Evolutionary conservation across 1,139 yeast species (phyloP), one percentile per base, ranked within the genome.

Genomic region (Candida labiduridarum): DNA sequence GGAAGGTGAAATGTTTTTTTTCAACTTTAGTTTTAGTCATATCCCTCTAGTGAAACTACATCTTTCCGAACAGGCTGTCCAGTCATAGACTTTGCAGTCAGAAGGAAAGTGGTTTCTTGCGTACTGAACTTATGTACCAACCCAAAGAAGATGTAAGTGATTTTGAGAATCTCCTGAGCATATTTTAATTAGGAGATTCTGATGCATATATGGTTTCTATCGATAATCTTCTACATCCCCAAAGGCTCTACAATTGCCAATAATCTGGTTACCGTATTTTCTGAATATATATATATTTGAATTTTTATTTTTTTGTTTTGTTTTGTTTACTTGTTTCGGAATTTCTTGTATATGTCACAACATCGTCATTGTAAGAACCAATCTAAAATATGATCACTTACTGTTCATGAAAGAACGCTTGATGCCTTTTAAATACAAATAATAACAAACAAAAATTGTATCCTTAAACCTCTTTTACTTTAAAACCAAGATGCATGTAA

Each of bases 221-320:
- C 29, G 35, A 34, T 10, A 34, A 14, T 7, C 38, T 34, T 16
- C 38, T 14, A 16, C 38, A 16, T 33, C 15, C 9, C 11, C 35
- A 12, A n/a, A 35, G 19, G 39, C 19, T n/a, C 29, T 38, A 38
- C 41, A 38, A 22, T 38, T 36, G 12, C 41, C 27, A 2, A 6
- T 8, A 7, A 5, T 8, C n/a, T 22, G 6, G 9, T 38, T n/a
- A 19, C 16, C 41, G 41, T 38, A 38, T 25, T 38, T 22, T 38
- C 30, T 38, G 41, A 38, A 38, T 38, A 38, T 38, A n/a, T 38
- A 38, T 38, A 38, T 38, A 38, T 38, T 38, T 38, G 41, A 38
- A 22, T 19, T 7, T 22, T 38, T 5, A 18, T 18, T 22, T 18
- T 38, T 22, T 7, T 38, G 5, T 22, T 38, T 22, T 22, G 27